Base-by-base conservation (phyloP, 1,284 basidiomycete species). In the Cutaneotrichosporon sp. region DNA sequence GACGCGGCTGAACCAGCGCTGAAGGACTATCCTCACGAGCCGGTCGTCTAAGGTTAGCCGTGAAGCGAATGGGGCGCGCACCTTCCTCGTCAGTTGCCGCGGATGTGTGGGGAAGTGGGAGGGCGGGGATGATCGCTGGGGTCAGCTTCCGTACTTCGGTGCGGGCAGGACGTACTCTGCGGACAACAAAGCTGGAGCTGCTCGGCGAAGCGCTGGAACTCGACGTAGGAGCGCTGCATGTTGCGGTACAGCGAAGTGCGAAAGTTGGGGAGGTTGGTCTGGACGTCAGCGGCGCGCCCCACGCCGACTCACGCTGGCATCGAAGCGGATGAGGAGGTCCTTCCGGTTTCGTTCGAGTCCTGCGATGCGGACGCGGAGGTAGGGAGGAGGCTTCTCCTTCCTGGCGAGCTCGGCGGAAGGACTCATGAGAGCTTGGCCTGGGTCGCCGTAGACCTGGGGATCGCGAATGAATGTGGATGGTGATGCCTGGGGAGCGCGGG, bases 231-330 rank as follows among this genome's bases (percentile, higher is more conserved):
- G 63, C 92, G 87, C 60, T 92, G 92, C 59, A 94, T 88, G 76
- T 95, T 95, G 67, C 91, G 86, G 76, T 95, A 95, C 49, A 91
- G 87, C 27, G 86, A 87, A 11, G 91, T 90, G 14, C 90, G 89
- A 77, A 94, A 97, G 74, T 92, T 92, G 43, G 90, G 86, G 36
- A 97, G 81, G 77, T 95, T 97, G 54, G 94, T 95, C 94, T 97
- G 74, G 18, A 14, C 5, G 51, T 62, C 34, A 62, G 60, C 46
- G 22, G 6, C 18, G 46, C 13, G 3, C 22, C 16, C 20, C 4
- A 14, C 11, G 20, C 25, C 20, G 6, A 79, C 85, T 71, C 66
- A 93, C 94, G 84, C 94, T 92, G 18, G 92, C 92, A 79, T 97
- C 95, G 66, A 97, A 87, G 70, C 91, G 88, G 75, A 97, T 83